These are phyloP conservation scores for Acanthamoeba culbertsoni DNA, from an alignment of 208 protist genomes.

Conservation along the genomic window DNA sequence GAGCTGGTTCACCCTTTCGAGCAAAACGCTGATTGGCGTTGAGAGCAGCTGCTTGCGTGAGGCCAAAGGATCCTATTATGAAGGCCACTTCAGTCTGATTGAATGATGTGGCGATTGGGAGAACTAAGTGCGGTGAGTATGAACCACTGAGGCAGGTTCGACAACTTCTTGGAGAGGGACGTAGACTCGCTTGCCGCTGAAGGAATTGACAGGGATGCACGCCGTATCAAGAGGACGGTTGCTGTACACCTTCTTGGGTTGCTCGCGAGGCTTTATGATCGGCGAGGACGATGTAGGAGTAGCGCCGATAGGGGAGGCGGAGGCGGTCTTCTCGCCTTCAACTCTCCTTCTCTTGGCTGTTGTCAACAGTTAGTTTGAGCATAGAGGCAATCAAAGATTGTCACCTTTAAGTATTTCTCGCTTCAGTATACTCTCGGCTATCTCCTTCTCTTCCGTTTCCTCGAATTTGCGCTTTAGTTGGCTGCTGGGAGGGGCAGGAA, in stretches of 20 bases:
- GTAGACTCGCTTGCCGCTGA: neutral
- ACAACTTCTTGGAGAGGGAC: neutral
- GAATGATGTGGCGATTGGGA: no score
- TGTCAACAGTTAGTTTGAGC: neutral
- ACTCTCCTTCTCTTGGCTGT: slow-evolving; percentile 26
- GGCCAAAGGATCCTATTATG: neutral
- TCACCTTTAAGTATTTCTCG: neutral
- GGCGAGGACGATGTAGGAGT: neutral
- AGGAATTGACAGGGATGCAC: slow-evolving; percentile 31
- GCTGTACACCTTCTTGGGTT: neutral
- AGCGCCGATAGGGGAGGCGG: neutral
- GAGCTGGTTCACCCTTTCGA: neutral
- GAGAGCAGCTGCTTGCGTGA: neutral
- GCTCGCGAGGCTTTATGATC: neutral
- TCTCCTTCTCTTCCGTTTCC: slow-evolving; percentile 29
- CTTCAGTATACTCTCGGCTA: neutral
- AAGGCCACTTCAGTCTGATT: no score
- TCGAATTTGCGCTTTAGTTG: neutral
- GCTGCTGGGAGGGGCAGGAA: neutral
- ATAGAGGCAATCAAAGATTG: neutral
- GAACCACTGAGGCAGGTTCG: no score
- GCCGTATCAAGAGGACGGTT: neutral
- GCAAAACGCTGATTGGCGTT: slow-evolving; percentile 7
- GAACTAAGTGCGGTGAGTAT: no score
- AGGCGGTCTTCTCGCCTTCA: slow-evolving; percentile 36